Conservation (phyloP, 352 stramenopile genomes). For the Pythium biforme region DNA sequence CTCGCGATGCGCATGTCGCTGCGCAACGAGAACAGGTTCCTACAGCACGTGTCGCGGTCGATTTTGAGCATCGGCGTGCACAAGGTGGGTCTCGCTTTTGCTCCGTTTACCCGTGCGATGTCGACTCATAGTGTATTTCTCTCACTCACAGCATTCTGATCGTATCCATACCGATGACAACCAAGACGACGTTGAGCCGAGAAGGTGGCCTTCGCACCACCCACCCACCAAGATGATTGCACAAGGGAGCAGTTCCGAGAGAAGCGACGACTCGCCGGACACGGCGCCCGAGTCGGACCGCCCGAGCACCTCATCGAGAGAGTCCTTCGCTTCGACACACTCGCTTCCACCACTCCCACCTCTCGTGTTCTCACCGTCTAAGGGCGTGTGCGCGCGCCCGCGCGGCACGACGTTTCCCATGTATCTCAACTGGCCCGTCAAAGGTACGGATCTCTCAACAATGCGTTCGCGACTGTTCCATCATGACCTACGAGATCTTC, state of each 20-base stretch:
- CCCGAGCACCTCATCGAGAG: constrained; percentile 7
- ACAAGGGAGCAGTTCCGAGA: background rate
- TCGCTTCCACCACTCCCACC: constrained; percentile 53
- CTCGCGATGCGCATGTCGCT: constrained; percentile 66
- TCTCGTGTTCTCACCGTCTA: constrained; percentile 53
- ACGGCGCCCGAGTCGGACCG: constrained; percentile 12
- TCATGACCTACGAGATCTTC: background rate
- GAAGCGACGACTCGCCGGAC: constrained; percentile 5
- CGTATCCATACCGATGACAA: constrained; percentile 4
- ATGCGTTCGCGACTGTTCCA: background rate
- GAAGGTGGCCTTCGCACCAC: background rate
- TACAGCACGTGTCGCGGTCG: constrained; percentile 70
- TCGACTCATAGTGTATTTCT: constrained; percentile 3
- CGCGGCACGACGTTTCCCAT: constrained; percentile 47
- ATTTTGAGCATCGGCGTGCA: constrained; percentile 51
- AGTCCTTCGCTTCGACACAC: constrained; percentile 26
- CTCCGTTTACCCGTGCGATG: background rate
- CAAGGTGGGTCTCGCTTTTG: constrained; percentile 29
- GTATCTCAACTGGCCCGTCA: constrained; percentile 46
- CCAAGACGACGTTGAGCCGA: background rate
- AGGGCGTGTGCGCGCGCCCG: constrained; percentile 32
- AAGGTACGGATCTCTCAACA: constrained; percentile 11
- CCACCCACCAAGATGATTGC: constrained; percentile 3
- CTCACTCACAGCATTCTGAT: constrained; percentile 19
- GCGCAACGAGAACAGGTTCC: constrained; percentile 57